phyloP scores from a whole-genome alignment of 2,329 filamentous ascomycete species.

The Curvularia lunata region DNA sequence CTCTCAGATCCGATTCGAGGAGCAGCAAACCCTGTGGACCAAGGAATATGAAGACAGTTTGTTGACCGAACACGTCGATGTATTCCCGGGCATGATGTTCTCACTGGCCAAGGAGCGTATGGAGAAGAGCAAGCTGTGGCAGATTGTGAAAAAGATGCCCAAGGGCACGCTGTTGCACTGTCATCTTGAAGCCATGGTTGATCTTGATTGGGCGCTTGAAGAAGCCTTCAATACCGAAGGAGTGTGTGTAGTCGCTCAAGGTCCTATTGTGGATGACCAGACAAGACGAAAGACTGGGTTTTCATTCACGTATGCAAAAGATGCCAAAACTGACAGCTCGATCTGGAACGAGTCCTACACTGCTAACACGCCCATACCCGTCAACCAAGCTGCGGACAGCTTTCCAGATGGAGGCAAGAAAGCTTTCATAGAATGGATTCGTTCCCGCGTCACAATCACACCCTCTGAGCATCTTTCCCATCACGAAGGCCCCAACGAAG shows the following conservation, averaged over 20 bases:
- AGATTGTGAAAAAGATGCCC: slow-evolving; percentile 83
- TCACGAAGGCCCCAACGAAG: slow-evolving; percentile 80
- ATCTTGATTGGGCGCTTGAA: slow-evolving; percentile 79
- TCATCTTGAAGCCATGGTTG: slow-evolving; percentile 89
- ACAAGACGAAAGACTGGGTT: slow-evolving; percentile 64
- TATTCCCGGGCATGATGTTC: slow-evolving; percentile 95
- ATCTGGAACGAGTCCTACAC: slow-evolving; percentile 74
- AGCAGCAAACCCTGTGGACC: slow-evolving; percentile 79
- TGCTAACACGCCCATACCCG: slow-evolving; percentile 63
- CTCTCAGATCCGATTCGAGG: slow-evolving; percentile 76
- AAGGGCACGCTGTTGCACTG: slow-evolving; percentile 88
- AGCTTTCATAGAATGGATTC: slow-evolving; percentile 81
- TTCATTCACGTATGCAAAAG: slow-evolving; percentile 62
- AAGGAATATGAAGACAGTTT: slow-evolving; percentile 72
- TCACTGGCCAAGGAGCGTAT: slow-evolving; percentile 82
- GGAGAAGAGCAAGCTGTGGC: slow-evolving; percentile 84
- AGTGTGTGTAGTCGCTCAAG: slow-evolving; percentile 71
- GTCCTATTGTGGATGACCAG: slow-evolving; percentile 61
- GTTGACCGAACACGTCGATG: slow-evolving; percentile 66
- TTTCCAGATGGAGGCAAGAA: slow-evolving; percentile 75
- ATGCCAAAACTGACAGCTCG: slow-evolving; percentile 50
- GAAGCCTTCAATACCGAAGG: slow-evolving; percentile 74
- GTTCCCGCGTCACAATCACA: slow-evolving; percentile 73
- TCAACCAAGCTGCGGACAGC: slow-evolving; percentile 68
- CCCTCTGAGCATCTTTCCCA: slow-evolving; percentile 76